Evolutionary conservation across 2,329 filamentous ascomycete genomes (phyloP), one percentile per base, ranked within the genome.

Genomic region (Chaetomium strumarium): DNA sequence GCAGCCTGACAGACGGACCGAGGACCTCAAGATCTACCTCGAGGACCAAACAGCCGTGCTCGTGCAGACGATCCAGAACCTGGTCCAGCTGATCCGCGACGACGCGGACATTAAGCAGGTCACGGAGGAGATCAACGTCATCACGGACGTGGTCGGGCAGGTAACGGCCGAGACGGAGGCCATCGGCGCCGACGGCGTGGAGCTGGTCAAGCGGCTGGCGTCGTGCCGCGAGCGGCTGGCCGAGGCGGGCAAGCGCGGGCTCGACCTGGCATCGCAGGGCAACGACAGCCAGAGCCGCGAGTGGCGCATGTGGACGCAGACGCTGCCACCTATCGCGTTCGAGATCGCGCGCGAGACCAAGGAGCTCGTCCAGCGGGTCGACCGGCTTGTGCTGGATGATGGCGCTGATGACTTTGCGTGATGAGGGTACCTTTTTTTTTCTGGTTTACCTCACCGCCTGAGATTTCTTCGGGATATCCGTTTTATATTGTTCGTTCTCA

Each of bases 301-400:
- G 58, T 83, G 80, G 80, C 75, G 75, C 57, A 75, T 76, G 63
- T 85, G 85, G 74, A 85, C 79, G 50, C 83, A 86, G 66, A 84
- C 81, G 29, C 72, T 95, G 46, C 88, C 88, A 11, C 88, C 88
- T 2, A 83, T 93, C 60, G 88, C 88, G n/a, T 95, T 95, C 68
- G 86, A 90, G 69, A 86, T 92, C 65, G 89, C 87, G 7, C 78
- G 86, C 55, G 86, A 90, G 69, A 87, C 86, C 47, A 93, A 92
- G 73, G 88, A 88, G 66, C 72, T 89, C 55, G 79, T 69, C 20
- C 71, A 75, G 58, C 66, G 66, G n/a, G 66, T 76, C 11, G 72
- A 71, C 51, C 66, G 66, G 60, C 59, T 74, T 49, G 66, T 64
- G 24, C 57, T 66, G 56, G 64, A 62, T 20, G 66, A 60, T 20